Evolutionary conservation across 176 grass and related monocot genomes (phyloP), one percentile per base, ranked within the genome.

Genomic region (Cenchrus purpureus): DNA sequence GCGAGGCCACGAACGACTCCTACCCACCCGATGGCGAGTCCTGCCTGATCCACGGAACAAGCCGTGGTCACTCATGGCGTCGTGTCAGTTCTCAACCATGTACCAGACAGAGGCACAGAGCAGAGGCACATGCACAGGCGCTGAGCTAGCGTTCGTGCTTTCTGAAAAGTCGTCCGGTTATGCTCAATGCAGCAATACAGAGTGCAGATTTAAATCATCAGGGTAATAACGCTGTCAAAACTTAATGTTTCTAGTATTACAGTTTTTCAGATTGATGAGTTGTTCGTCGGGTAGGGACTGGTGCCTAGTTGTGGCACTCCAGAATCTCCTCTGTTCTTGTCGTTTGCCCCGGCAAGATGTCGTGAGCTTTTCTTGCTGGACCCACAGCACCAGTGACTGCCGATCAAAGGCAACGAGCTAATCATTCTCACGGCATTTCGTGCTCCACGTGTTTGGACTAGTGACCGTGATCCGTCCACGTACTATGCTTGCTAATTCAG

Each of bases 281-380:
- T 58, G 45, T 65, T 75, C 13, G 46, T 81, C 68, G 75, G 66
- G 14, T 46, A 49, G 63, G 44, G 7, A 7, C 7, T 45, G 44
- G 37, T 40, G 37, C 37, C 6, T 57, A 80, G 53, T 17, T 15
- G 45, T 54, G 88, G 20, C 83, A 12, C 55, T n/a, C 79, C 79
- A 20, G 68, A 75, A 81, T 82, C 85, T 78, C 25, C 70, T 81
- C 69, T 50, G n/a, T 14, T 81, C 71, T 52, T 72, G 76, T 81
- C 78, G 46, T 65, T 73, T 83, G 69, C 77, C 52, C 52, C 3
- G 55, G 71, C 80, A 78, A n/a, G n/a, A n/a, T n/a, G n/a, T n/a
- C n/a, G n/a, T n/a, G n/a, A n/a, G n/a, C n/a, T n/a, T n/a, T n/a
- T n/a, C 49, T 9, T 83, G 37, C 50, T 31, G 79, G 75, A 61